Evolutionary conservation across 306 rosid genomes (phyloP).

Genomic region (Prunus mira): DNA sequence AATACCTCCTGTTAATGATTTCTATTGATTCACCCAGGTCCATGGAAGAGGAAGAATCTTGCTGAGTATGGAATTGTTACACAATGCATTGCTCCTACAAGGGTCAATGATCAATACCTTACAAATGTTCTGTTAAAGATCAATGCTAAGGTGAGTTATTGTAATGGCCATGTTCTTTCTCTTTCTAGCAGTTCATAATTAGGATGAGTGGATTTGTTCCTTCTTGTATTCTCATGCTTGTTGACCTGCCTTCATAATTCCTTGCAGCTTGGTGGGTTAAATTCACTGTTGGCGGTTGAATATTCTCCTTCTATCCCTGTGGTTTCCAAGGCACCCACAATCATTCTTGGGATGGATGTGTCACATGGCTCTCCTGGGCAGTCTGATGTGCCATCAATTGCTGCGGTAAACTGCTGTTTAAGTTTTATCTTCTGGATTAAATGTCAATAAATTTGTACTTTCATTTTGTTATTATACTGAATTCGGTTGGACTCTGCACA

Average conservation of each 20-base stretch:
- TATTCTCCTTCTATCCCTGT: conserved; percentile 61
- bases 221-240: background rate
- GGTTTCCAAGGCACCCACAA: conserved; percentile 72
- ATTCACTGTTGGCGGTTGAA: conserved; percentile 69
- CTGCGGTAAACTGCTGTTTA: conserved; percentile 55
- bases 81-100: conserved; percentile 78
- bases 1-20: background rate
- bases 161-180: background rate
- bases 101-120: conserved; percentile 82
- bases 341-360: conserved; percentile 94
- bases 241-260: background rate
- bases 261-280: conserved; percentile 88
- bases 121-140: conserved; percentile 84
- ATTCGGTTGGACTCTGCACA: background rate
- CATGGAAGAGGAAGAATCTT: conserved; percentile 82
- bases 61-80: conserved; percentile 74
- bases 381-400: conserved; percentile 82
- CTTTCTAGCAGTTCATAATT: background rate
- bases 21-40: conserved; percentile 46
- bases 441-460: background rate
- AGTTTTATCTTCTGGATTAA: background rate
- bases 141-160: conserved; percentile 72
- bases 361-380: conserved; percentile 97
- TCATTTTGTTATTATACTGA: background rate
- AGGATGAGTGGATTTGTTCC: background rate